These are phyloP conservation scores for Leptodermis oblonga DNA, from an alignment of 257 asterid genomes.

Conservation along the genomic window DNA sequence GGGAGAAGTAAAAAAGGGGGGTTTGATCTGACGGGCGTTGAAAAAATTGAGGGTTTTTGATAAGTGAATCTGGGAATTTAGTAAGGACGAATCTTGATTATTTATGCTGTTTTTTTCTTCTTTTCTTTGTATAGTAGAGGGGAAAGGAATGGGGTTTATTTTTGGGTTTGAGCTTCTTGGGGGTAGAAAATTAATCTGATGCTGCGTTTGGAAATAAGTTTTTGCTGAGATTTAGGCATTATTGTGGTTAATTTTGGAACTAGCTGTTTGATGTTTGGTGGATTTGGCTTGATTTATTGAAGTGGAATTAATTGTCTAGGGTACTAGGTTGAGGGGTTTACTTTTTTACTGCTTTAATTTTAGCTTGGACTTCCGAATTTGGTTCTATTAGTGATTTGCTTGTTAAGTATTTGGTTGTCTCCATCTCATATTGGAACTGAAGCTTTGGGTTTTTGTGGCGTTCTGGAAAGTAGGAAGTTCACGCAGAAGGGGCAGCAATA, in stretches of 20 bases:
- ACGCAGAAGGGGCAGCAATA: neutral
- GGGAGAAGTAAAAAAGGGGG: neutral
- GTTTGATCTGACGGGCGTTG: neutral
- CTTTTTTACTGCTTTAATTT: constrained; percentile 3
- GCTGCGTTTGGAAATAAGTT: neutral
- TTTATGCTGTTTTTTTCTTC: constrained; percentile 4
- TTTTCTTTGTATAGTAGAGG: neutral
- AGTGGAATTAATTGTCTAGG: constrained; percentile 3
- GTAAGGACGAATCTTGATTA: neutral
- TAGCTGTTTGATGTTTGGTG: neutral
- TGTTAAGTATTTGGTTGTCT: neutral
- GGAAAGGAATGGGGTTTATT: neutral
- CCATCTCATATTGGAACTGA: neutral
- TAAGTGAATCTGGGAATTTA: constrained; percentile 5
- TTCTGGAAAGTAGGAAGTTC: neutral
- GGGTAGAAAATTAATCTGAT: neutral
- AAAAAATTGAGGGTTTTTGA: neutral
- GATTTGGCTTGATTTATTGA: too few species aligned
- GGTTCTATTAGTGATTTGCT: neutral
- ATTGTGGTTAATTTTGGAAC: neutral
- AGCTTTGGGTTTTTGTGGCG: neutral
- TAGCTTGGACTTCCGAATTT: constrained; percentile 7
- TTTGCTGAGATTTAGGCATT: neutral
- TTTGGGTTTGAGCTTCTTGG: constrained; percentile 1
- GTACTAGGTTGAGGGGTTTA: constrained; percentile 1